Evolutionary conservation across 2,329 filamentous ascomycete species (phyloP), one percentile per base, ranked within the genome.

Genomic region (Parascedosporium putredinis): DNA sequence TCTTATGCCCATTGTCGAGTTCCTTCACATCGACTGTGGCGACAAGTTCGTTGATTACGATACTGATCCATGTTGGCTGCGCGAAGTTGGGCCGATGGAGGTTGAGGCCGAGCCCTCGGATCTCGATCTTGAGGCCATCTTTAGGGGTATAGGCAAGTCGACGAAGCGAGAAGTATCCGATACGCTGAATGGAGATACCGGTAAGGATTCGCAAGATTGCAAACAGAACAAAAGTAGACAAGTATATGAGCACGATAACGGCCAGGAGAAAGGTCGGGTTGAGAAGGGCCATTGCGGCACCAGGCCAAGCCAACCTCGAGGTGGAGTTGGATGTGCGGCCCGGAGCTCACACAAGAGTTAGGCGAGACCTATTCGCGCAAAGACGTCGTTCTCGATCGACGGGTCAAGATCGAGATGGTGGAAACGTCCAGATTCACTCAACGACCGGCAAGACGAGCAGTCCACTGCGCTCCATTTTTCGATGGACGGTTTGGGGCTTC

Each of bases 31-130:
- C 88, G 40, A 97, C 65, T 0, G 88, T 94, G 47, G 98, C 75
- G 46, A 83, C 86, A 46, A 96, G 72, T 62, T 96, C 93, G 59
- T 81, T 87, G 52, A 98, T 69, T 7, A 93, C 86, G 47, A 98
- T 75, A 64, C 90, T 97, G 58, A 95, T 72, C 89, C 91, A 97
- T 54, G 94, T 97, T 42, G 93, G 93, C 64, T 97, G 89, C 44
- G 91, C 88, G 67, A 98, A 97, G 5, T 93, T 97, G 10, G 93
- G 93, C 4, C 90, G 83, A 67, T 98, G 93, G 55, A 97, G 68
- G 51, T 87, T 85, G 58, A 98, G 74, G 42, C 93, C 89, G 48
- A 98, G 74, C 47, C 90, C 88, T 47, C 93, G 83, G 51, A 98
- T 83, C 65, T 95, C 88, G 65, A 98, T 81, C 59, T 85, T 85